Evolutionary conservation across 139 green algal genomes (phyloP).

Genomic region (Nannochloris sp.): DNA sequence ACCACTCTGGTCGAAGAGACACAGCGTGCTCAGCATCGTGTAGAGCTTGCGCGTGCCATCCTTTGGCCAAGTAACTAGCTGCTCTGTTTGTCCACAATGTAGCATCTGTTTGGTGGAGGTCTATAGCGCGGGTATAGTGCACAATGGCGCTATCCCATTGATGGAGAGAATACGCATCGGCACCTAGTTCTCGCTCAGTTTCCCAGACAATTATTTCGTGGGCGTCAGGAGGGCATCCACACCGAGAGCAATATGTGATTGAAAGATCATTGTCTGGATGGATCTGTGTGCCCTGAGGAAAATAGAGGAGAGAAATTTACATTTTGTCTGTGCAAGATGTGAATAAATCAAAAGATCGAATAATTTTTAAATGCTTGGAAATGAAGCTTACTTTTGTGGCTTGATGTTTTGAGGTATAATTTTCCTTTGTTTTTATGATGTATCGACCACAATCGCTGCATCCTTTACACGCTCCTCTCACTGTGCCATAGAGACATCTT

Average conservation of each 20-base stretch:
- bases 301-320: not conserved
- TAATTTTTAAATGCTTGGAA: not conserved
- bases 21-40: slow-evolving; percentile 17
- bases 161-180: slow-evolving; percentile 15
- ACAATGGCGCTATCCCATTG: slow-evolving; percentile 7
- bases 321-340: not conserved
- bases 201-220: slow-evolving; percentile 8
- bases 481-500: slow-evolving; percentile 7
- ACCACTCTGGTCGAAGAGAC: slow-evolving; percentile 22
- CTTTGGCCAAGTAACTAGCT: slow-evolving; percentile 23
- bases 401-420: no score
- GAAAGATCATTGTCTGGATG: slow-evolving; percentile 28
- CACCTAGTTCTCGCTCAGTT: slow-evolving; percentile 16
- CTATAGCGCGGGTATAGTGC: slow-evolving; percentile 24
- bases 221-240: slow-evolving; percentile 17
- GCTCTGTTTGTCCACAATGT: slow-evolving; percentile 20
- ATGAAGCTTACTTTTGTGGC: no score
- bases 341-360: not conserved
- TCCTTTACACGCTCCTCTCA: not conserved
- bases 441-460: slow-evolving; percentile 10
- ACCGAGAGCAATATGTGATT: slow-evolving; percentile 30
- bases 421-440: not conserved
- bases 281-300: not conserved
- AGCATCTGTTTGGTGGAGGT: not conserved
- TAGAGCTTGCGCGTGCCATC: slow-evolving; percentile 22